Evolutionary conservation across 1,284 basidiomycete genomes (phyloP), one percentile per base, ranked within the genome.

Genomic region (Malassezia restricta): DNA sequence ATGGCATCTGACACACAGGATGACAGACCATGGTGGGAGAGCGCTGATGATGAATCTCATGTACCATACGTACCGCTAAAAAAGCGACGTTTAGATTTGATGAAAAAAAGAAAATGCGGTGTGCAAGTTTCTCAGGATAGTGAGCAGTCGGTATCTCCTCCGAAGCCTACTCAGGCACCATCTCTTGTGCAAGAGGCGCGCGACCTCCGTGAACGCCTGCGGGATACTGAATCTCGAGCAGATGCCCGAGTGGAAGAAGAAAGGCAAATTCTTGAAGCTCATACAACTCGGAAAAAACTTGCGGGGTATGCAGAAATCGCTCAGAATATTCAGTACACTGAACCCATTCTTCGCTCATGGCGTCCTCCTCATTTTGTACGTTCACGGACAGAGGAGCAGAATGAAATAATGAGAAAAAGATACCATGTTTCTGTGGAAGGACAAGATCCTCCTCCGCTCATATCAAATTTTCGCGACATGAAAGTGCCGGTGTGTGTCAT

Each of bases 381-480:
- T 20, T 79, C 83, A 30, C 78, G 84, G 39, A 75, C 82, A 0
- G 77, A 80, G 40, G 83, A 82, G 40, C 80, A 91, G 55, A 79
- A 89, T 66, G 79, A 80, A 51, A 80, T 77, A 57, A 76, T 95
- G 27, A 81, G 94, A 30, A 86, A 92, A 55, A 87, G 89, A 75
- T 81, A 86, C 64, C 89, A 95, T 70, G 94, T 99, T 65, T 77
- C 94, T 17, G 82, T 86, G 15, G 88, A 95, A 63, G 92, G 92
- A 5, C 82, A 90, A 53, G 81, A 90, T 64, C 78, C 94, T n/a
- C 91, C 92, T 6, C 89, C 90, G 17, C 87, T 91, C 1, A 94
- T 96, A 50, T 83, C 88, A 57, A 82, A 86, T 63, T 98, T 98
- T 75, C 79, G 79, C 38, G 94, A 98, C 73, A 99, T 99, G 94